Conservation (phyloP, 2,329 filamentous ascomycete genomes). For the Fusarium domesticum region DNA sequence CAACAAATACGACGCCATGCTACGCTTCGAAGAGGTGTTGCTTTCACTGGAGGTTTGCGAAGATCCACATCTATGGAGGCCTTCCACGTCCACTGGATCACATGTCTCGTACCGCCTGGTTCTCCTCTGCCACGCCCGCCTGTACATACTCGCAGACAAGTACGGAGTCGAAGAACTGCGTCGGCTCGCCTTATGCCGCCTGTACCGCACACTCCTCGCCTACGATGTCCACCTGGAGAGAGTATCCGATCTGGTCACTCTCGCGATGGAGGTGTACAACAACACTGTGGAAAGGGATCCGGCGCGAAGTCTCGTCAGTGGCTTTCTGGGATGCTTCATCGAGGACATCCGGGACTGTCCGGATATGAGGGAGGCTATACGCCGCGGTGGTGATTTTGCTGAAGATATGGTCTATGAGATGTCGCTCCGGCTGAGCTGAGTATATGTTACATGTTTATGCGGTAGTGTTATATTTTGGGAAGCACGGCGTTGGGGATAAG, state of each 20-base stretch:
- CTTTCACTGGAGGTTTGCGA: not conserved
- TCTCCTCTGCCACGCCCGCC: constrained; percentile 22
- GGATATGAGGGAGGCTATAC: constrained; percentile 14
- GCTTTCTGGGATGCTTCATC: constrained; percentile 21
- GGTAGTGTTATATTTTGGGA: not conserved
- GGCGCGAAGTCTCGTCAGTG: constrained; percentile 18
- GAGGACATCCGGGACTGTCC: constrained; percentile 14
- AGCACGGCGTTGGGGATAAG: not conserved
- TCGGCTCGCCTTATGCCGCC: constrained; percentile 15
- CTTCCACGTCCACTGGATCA: not conserved
- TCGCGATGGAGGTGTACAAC: constrained; percentile 20
- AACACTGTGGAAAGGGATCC: constrained; percentile 20
- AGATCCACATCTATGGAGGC: not conserved
- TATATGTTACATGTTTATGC: not conserved
- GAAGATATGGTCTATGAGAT: constrained; percentile 16
- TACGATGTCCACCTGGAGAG: constrained; percentile 14
- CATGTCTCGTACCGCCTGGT: constrained; percentile 11
- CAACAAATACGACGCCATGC: constrained; percentile 17
- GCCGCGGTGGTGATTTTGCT: constrained; percentile 20
- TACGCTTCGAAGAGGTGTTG: constrained; percentile 2
- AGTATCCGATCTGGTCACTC: constrained; percentile 16
- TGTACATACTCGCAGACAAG: constrained; percentile 29
- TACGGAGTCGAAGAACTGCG: constrained; percentile 21
- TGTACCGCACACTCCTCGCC: constrained; percentile 16
- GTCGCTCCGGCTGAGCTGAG: constrained; percentile 1